Evolutionary conservation across 106 monocot genomes (phyloP).

Genomic region (Acorus gramineus): DNA sequence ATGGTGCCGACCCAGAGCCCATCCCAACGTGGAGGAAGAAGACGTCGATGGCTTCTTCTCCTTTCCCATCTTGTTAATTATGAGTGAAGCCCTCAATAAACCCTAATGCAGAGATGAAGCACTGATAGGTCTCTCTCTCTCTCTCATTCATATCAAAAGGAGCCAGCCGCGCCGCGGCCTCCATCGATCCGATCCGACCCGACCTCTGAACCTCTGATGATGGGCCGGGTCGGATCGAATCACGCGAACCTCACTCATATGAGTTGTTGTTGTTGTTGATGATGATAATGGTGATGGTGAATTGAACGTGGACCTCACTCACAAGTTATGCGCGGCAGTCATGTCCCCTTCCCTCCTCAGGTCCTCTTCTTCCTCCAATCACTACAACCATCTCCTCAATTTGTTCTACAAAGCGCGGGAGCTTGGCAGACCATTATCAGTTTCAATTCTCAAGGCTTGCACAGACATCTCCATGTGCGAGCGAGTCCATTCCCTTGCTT

Average conservation of each 20-base stretch:
- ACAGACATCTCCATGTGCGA: constrained; percentile 10
- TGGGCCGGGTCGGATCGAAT: too few species aligned
- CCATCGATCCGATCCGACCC: too few species aligned
- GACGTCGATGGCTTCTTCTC: constrained; percentile 33
- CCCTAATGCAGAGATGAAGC: too few species aligned
- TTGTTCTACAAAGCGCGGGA: too few species aligned
- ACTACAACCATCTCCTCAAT: neutral
- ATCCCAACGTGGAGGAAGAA: constrained; percentile 27
- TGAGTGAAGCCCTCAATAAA: too few species aligned
- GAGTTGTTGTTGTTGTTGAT: neutral
- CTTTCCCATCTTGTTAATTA: constrained; percentile 12
- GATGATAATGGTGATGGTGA: neutral
- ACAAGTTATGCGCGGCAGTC: constrained; percentile 61
- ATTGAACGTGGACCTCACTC: constrained; percentile 74
- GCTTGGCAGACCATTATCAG: too few species aligned
- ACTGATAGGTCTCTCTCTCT: too few species aligned
- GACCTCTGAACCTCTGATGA: too few species aligned
- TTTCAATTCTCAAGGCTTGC: too few species aligned
- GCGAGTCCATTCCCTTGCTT: constrained; percentile 31
- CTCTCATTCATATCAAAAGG: too few species aligned
- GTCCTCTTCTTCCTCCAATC: constrained; percentile 8
- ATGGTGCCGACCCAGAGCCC: constrained; percentile 70
- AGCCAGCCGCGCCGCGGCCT: too few species aligned
- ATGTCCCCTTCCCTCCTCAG: constrained; percentile 40
- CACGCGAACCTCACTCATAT: neutral